Base-by-base conservation (phyloP, 352 stramenopile genomes). In the Phytophthora cajani region DNA sequence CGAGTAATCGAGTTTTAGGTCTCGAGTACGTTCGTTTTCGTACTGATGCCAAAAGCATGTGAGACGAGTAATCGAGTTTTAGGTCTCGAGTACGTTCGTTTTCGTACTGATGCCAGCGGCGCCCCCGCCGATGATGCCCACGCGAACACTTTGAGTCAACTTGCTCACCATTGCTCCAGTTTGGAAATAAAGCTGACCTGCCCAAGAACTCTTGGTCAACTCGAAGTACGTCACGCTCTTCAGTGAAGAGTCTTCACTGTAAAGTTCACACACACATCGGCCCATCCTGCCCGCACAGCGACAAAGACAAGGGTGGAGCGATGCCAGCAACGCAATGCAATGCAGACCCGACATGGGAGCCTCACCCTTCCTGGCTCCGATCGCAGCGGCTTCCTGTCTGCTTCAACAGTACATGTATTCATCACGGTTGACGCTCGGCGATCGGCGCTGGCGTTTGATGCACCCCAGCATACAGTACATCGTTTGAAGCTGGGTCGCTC, bases 111-210 rank as follows among this genome's bases (percentile, higher is more conserved):
- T 80, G 59, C 85, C 85, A 16, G 85, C 85, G 10, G 85, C 81
- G 32, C 85, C 85, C 19, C 83, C 85, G 68, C 85, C 85, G 55
- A 92, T 81, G 71, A 92, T 79, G 25, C 81, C 85, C 23, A 92
- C 80, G 58, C 80, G 82, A 57, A 71, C 57, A 27, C 55, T 71
- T 11, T 65, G 49, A 67, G 32, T 68, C 30, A 57, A 71, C 44
- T 67, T 71, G 10, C 52, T 19, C 52, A 27, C 52, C 68, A 75
- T 75, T 55, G 62, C 44, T 75, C 46, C 46, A 12, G 62, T 56
- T 67, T 63, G 38, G 17, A 62, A 75, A 72, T 75, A 63, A 62
- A 53, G 47, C 11, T n/a, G 57, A 55, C 57, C 27, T 36, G 8
- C 38, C 17, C 38, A 54, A 2, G 58, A 49, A 30, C n/a, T 66